Evolutionary conservation across 2,329 filamentous ascomycete genomes (phyloP), one percentile per base, ranked within the genome.

Genomic region (Claviceps pazoutovae): DNA sequence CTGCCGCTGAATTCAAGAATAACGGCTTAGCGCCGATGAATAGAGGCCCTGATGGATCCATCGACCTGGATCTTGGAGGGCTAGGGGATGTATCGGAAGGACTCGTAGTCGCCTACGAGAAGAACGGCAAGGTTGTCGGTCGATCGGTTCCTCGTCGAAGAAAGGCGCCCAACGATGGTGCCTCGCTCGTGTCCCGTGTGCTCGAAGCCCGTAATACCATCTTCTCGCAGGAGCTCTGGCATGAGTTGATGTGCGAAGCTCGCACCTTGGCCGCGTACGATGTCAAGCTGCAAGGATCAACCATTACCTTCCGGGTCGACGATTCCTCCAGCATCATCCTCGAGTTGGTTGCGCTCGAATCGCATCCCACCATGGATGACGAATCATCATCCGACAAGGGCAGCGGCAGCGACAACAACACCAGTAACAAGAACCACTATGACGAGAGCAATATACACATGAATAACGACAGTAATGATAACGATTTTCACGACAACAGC

Each of bases 151-250:
- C 74, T 9, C 76, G 78, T 4, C 71, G 73, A 43, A 74, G 76
- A 34, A 34, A 4, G 11, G 30, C 30, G 2, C 68, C 79, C 5
- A 71, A 73, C 26, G 74, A 79, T 38, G 76, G 83, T 39, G 57
- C 59, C 6, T 62, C 61, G 1, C 70, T 90, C 8, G 80, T 88
- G 57, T 74, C 80, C 34, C 76, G 82, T 9, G 86, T 94, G 36
- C 78, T 83, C 17, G 79, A 86, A 59, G 85, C 87, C 2, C 77
- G 87, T 52, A 85, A 93, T 64, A 88, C 85, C 48, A 74, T 91
- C 19, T 89, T 87, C 59, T 82, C 86, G 30, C 83, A 90, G 62
- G 93, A 98, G 63, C 71, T 98, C 1, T 96, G 89, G 76, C 83
- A 95, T 59, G 93, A 98, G 67, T 74, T 97, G 54, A 83, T 84